Evolutionary conservation across 345 rosid genomes (phyloP), one percentile per base, ranked within the genome.

Genomic region (Camelina neglecta): DNA sequence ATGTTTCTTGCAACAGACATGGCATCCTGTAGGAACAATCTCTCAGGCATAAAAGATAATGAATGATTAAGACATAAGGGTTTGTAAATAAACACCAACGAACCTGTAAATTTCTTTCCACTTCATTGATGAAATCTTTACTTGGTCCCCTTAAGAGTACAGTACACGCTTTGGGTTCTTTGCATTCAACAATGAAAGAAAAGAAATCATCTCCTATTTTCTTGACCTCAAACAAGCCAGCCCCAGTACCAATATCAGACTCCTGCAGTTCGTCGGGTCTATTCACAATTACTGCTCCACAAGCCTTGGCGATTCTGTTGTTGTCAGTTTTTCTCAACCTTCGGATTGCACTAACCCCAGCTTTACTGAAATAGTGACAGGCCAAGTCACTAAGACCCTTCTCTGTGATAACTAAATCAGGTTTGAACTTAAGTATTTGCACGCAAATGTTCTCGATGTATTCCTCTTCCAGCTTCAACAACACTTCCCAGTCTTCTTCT

Each of bases 351-450:
- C 91, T 90, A 51, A 94, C 95, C 33, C 97, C 97, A 39, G 95
- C 98, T 85, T 90, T 94, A 77, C 97, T 89, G 63, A 94, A 69
- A 75, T 87, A 92, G 80, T 94, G 97, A 84, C 95, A 88, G 36
- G 97, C 97, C 83, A 95, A 82, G 78, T 95, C 99, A 74, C 99
- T 89, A 31, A 92, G 92, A 33, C 99, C 99, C 86, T 95, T 95
- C 76, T 95, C 99, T 3, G 97, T 92, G 60, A 95, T 87, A 23
- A 95, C 97, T 60, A 95, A 60, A 75, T 95, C 99, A 2, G 97
- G 97, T 75, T 90, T 92, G 81, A 92, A 92, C 82, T 89, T 95
- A 4, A 92, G 82, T 55, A 95, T 92, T 82, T 90, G 96, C 79
- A 81, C 63, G 81, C 97, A 95, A 48, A 92, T 79, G 82, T 79